phyloP scores from a whole-genome alignment of 331 rosid genomes.

The Quercus phellos region DNA sequence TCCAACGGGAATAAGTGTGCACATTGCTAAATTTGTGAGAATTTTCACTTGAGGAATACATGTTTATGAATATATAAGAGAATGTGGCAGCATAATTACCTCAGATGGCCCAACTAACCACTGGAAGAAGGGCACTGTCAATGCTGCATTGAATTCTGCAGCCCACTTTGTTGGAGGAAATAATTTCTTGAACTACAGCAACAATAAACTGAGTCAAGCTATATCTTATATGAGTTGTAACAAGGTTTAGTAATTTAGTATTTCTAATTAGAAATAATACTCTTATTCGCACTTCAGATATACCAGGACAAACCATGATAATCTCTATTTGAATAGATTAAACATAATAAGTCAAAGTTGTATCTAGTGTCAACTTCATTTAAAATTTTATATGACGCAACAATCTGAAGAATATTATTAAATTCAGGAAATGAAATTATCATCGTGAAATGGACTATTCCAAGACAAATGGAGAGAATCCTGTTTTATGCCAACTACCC shows the following conservation, averaged over 20 bases:
- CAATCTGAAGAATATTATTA: too few relatives aligned
- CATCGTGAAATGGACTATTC: too few relatives aligned
- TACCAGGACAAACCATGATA: too few relatives aligned
- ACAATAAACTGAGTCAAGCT: not conserved
- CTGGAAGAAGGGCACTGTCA: conserved; percentile 89
- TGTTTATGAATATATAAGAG: not conserved
- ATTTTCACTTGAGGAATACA: not conserved
- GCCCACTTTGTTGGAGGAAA: conserved; percentile 98
- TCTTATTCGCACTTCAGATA: too few relatives aligned
- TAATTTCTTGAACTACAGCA: conserved; percentile 73
- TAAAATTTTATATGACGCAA: too few relatives aligned
- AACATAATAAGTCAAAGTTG: too few relatives aligned
- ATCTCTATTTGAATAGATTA: too few relatives aligned
- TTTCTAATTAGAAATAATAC: too few relatives aligned
- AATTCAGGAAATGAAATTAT: too few relatives aligned
- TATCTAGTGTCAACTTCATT: too few relatives aligned
- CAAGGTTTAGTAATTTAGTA: not conserved
- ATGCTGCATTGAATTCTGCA: conserved; percentile 88
- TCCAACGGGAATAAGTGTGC: not conserved
- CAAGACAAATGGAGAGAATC: not conserved
- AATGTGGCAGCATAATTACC: conserved; percentile 37
- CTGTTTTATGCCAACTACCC: too few relatives aligned
- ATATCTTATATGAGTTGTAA: not conserved
- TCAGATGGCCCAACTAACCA: conserved; percentile 97
- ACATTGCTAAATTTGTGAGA: not conserved